These are phyloP conservation scores for Skeletonema grethae DNA, from an alignment of 108 stramenopile species.

Conservation along the genomic window DNA sequence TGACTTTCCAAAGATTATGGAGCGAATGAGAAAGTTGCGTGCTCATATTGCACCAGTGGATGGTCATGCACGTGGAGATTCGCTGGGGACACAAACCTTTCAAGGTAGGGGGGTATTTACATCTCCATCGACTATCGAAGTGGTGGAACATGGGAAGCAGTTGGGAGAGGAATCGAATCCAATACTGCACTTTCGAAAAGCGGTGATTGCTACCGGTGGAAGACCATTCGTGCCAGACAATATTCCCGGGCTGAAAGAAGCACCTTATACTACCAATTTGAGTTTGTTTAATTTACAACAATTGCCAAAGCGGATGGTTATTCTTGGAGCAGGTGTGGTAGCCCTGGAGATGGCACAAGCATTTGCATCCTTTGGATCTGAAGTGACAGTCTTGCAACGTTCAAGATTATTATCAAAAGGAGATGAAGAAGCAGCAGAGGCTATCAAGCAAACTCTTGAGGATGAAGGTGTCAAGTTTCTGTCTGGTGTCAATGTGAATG, in stretches of 20 bases:
- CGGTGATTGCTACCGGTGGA: conserved; percentile 94
- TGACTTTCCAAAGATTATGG: conserved; percentile 86
- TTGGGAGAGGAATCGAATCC: conserved; percentile 39
- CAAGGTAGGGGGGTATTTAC: conserved; percentile 75
- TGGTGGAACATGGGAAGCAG: conserved; percentile 48
- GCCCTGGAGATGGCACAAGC: conserved; percentile 97
- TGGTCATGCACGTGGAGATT: conserved; percentile 72
- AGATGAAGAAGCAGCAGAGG: conserved; percentile 77
- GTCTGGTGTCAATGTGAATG: conserved; percentile 30
- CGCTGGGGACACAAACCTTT: conserved; percentile 69
- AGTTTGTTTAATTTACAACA: conserved; percentile 86
- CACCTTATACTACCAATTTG: conserved; percentile 92
- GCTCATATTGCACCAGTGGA: conserved; percentile 85
- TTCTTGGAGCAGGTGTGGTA: conserved; percentile 94
- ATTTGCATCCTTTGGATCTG: conserved; percentile 89
- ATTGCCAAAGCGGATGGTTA: conserved; percentile 89
- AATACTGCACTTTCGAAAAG: conserved; percentile 73
- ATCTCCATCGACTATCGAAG: conserved; percentile 72
- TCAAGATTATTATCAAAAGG: conserved; percentile 63
- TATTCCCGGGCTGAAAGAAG: conserved; percentile 71
- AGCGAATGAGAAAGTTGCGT: conserved; percentile 64
- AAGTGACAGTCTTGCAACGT: conserved; percentile 84
- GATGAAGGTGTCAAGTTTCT: conserved; percentile 81
- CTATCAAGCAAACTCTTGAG: conserved; percentile 64
- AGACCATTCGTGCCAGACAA: conserved; percentile 65